Conservation (phyloP, 2,329 filamentous ascomycete species). For the Cytospora piceicola region DNA sequence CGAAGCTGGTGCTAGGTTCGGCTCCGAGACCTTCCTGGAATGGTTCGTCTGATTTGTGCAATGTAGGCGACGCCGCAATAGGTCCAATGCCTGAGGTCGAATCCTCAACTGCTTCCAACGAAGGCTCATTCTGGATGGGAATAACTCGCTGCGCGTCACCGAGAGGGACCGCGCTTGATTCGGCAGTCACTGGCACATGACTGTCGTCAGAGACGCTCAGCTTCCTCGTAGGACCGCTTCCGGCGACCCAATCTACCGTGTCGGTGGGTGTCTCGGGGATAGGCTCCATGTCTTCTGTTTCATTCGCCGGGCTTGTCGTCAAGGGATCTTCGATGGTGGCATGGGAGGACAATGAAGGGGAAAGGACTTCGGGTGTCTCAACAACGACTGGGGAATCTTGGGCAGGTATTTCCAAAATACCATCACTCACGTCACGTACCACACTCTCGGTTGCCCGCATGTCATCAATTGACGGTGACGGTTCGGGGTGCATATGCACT, state of each 20-base stretch:
- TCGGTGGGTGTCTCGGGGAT: conserved; percentile 31
- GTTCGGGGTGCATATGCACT: conserved; percentile 26
- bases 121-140: background rate
- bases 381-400: background rate
- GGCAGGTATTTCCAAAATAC: background rate
- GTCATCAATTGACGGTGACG: background rate
- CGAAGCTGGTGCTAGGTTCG: background rate
- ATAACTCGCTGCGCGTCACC: conserved; percentile 5
- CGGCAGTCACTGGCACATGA: background rate
- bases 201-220: conserved; percentile 29
- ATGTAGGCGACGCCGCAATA: background rate
- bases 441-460: conserved; percentile 17
- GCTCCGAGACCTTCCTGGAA: background rate
- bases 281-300: conserved; percentile 30
- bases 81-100: background rate
- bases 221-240: conserved; percentile 40
- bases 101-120: background rate
- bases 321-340: background rate
- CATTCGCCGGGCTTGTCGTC: conserved; percentile 29
- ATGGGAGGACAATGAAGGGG: background rate
- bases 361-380: background rate
- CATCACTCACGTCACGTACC: background rate
- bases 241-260: conserved; percentile 36
- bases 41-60: background rate
- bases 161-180: background rate